Evolutionary conservation across 2,329 filamentous ascomycete genomes (phyloP).

Genomic region (Conoideocrella luteorostrata): DNA sequence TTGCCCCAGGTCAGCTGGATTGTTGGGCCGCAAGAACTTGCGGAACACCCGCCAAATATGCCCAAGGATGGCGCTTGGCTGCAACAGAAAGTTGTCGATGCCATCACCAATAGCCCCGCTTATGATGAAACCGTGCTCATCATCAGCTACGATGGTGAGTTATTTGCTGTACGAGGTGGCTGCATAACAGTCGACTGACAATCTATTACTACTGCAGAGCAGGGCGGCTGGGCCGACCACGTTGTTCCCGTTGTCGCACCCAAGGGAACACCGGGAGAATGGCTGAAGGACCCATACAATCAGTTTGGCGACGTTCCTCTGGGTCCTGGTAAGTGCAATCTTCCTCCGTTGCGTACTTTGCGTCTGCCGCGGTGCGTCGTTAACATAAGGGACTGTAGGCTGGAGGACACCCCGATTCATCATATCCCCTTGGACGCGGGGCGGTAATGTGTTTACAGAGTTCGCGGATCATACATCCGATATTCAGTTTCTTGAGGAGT

Average conservation of each 20-base stretch:
- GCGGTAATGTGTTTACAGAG: constrained; percentile 46
- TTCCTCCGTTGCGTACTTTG: too few species aligned
- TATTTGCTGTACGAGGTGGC: background rate
- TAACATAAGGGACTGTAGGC: too few species aligned
- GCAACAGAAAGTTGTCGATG: constrained; percentile 45
- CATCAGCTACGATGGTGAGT: constrained; percentile 43
- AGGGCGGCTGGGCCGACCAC: constrained; percentile 48
- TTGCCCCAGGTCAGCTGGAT: constrained; percentile 46
- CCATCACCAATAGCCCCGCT: constrained; percentile 39
- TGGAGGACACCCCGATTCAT: constrained; percentile 46
- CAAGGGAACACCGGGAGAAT: constrained; percentile 41
- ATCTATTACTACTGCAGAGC: constrained; percentile 26
- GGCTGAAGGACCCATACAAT: constrained; percentile 36
- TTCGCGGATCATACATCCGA: constrained; percentile 47
- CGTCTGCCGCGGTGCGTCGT: too few species aligned
- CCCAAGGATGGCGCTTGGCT: constrained; percentile 50
- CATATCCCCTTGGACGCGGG: constrained; percentile 47
- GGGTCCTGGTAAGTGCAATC: constrained; percentile 21
- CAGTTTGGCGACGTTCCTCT: constrained; percentile 16
- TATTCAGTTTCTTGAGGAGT: constrained; percentile 45
- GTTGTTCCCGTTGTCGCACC: constrained; percentile 42
- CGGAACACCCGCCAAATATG: constrained; percentile 38
- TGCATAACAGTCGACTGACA: background rate
- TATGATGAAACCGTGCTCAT: constrained; percentile 44
- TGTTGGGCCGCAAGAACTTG: constrained; percentile 43